Conservation (phyloP, 345 rosid genomes). For the Lepidium aucheri region DNA sequence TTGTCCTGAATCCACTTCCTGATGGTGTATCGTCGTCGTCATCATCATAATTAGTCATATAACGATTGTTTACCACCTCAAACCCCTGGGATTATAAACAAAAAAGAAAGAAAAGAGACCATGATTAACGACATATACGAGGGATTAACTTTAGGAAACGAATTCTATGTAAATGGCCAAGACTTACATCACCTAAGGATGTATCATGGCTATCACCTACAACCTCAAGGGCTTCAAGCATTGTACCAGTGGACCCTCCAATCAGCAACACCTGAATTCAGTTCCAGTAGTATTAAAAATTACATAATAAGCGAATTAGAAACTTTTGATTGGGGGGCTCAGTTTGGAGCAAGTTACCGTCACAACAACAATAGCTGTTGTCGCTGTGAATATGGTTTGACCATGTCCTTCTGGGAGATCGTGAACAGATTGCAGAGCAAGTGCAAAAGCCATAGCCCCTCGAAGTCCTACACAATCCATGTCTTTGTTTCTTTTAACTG, state of each 20-base stretch:
- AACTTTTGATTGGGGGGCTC: not conserved
- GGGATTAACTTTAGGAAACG: not conserved
- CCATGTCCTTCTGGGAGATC: slow-evolving; percentile 99
- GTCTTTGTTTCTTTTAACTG: slow-evolving; percentile 6
- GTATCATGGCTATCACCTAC: slow-evolving; percentile 70
- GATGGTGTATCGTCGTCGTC: slow-evolving; percentile 60
- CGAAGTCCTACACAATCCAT: slow-evolving; percentile 58
- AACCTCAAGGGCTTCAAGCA: slow-evolving; percentile 93
- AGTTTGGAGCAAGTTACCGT: slow-evolving; percentile 38
- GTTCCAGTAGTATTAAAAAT: not conserved
- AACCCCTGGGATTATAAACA: slow-evolving; percentile 30
- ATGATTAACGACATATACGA: not conserved
- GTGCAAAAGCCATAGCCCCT: slow-evolving; percentile 99
- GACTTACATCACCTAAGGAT: slow-evolving; percentile 66
- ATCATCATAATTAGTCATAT: slow-evolving; percentile 48
- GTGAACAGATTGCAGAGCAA: slow-evolving; percentile 95
- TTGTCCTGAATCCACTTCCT: slow-evolving; percentile 74
- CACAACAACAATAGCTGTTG: slow-evolving; percentile 92
- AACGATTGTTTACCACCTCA: slow-evolving; percentile 49
- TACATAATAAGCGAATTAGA: not conserved
- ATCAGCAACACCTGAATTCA: slow-evolving; percentile 64
- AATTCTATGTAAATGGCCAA: not conserved
- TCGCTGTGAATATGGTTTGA: slow-evolving; percentile 94
- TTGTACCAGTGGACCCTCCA: slow-evolving; percentile 98
- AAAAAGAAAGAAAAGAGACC: not conserved